These are phyloP conservation scores for Apium graveolens DNA, from an alignment of 129 eudicot species.

Conservation along the genomic window DNA sequence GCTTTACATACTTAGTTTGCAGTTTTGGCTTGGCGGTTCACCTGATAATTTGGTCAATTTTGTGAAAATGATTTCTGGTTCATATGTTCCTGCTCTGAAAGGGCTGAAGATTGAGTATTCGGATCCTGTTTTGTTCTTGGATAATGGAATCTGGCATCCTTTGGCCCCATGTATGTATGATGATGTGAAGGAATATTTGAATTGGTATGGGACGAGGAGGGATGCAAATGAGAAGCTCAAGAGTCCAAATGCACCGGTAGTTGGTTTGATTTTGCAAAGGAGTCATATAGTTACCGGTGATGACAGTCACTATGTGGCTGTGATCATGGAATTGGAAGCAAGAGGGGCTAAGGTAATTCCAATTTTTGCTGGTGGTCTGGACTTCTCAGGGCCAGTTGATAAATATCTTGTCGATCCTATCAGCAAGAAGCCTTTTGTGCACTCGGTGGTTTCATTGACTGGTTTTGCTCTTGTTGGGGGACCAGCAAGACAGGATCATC, in stretches of 20 bases:
- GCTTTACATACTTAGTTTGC: slow-evolving; percentile 84
- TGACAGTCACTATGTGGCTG: slow-evolving; percentile 96
- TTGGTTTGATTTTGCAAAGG: slow-evolving; percentile 83
- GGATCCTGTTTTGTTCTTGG: slow-evolving; percentile 94
- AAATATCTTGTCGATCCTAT: slow-evolving; percentile 75
- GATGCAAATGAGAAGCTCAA: slow-evolving; percentile 86
- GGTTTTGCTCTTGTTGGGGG: slow-evolving; percentile 99
- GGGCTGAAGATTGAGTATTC: slow-evolving; percentile 69
- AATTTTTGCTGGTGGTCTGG: slow-evolving; percentile 94
- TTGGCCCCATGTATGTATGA: slow-evolving; percentile 98
- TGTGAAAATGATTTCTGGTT: slow-evolving; percentile 86
- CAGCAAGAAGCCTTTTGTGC: slow-evolving; percentile 79
- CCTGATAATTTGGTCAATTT: slow-evolving; percentile 93
- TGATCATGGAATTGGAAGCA: slow-evolving; percentile 96
- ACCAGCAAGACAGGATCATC: slow-evolving; percentile 99
- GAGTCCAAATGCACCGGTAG: slow-evolving; percentile 53
- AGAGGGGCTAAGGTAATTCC: slow-evolving; percentile 96
- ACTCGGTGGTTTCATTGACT: slow-evolving; percentile 79
- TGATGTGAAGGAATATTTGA: slow-evolving; percentile 95
- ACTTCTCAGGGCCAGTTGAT: slow-evolving; percentile 94
- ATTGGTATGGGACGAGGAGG: slow-evolving; percentile 94
- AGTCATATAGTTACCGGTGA: slow-evolving; percentile 99
- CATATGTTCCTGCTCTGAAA: slow-evolving; percentile 84
- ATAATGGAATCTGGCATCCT: slow-evolving; percentile 95
- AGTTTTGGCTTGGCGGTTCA: slow-evolving; percentile 99